These are phyloP conservation scores for Clavulina sp. DNA, from an alignment of 768 basidiomycete genomes.

Conservation along the genomic window DNA sequence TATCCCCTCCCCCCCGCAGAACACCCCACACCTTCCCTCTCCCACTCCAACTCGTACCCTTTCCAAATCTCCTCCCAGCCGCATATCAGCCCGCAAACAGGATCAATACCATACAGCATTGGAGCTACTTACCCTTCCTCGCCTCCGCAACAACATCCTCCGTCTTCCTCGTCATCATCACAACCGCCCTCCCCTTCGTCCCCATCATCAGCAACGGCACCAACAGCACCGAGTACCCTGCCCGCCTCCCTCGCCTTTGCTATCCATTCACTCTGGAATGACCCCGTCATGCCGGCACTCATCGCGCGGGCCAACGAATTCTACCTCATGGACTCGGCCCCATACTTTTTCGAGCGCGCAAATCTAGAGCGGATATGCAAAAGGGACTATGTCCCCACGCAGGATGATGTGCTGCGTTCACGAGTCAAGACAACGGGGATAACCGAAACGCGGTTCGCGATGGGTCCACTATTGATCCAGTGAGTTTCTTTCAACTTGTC, in stretches of 20 bases:
- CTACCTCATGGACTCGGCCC: slow-evolving; percentile 89
- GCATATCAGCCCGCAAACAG: too few relatives aligned
- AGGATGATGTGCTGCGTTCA: slow-evolving; percentile 75
- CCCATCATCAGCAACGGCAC: too few relatives aligned
- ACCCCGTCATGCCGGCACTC: slow-evolving; percentile 21
- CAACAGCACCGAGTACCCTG: slow-evolving; percentile 12
- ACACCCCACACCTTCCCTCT: too few relatives aligned
- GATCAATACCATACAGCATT: too few relatives aligned
- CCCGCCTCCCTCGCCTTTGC: slow-evolving; percentile 21
- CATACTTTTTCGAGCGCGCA: slow-evolving; percentile 56
- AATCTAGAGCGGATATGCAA: slow-evolving; percentile 71
- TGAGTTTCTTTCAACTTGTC: neutral
- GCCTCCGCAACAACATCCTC: too few relatives aligned
- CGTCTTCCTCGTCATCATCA: too few relatives aligned
- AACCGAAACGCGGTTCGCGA: slow-evolving; percentile 65
- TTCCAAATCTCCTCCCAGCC: too few relatives aligned
- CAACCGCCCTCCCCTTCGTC: too few relatives aligned
- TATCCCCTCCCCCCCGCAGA: neutral
- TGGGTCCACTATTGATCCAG: slow-evolving; percentile 31
- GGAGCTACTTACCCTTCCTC: too few relatives aligned
- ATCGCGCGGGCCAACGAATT: slow-evolving; percentile 56
- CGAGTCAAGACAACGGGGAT: slow-evolving; percentile 82
- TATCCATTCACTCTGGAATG: slow-evolving; percentile 27
- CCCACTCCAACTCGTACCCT: too few relatives aligned
- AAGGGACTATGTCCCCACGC: slow-evolving; percentile 67